Conservation (phyloP, 106 monocot genomes). For the Amphibolis antarctica region DNA sequence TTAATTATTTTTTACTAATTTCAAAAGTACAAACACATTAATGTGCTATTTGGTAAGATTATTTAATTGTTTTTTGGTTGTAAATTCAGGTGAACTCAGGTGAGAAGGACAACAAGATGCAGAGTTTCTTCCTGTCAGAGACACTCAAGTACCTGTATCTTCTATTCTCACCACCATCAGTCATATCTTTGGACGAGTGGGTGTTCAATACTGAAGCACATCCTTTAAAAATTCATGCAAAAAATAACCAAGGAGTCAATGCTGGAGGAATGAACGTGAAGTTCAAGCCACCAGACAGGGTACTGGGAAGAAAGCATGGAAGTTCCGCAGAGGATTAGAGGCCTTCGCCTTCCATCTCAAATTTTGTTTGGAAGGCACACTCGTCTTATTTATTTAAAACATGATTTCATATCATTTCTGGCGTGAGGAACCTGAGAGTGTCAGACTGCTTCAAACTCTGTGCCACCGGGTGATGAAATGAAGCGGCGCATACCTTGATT, state of each 20-base stretch:
- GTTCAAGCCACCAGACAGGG: slow-evolving; percentile 12
- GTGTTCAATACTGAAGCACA: slow-evolving; percentile 99
- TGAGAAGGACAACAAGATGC: slow-evolving; percentile 89
- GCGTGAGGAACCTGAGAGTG: neutral
- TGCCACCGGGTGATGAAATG: neutral
- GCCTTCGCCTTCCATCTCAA: neutral
- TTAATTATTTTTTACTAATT: too few species aligned
- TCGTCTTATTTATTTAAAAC: neutral
- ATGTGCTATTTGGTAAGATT: neutral
- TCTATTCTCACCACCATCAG: slow-evolving; percentile 79
- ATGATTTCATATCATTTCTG: neutral
- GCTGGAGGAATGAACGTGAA: slow-evolving; percentile 6
- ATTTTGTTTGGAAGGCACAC: neutral
- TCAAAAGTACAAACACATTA: too few species aligned
- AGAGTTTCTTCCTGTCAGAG: slow-evolving; percentile 93
- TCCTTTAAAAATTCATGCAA: slow-evolving; percentile 60
- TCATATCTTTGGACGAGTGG: slow-evolving; percentile 95
- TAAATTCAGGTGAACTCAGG: slow-evolving; percentile 61
- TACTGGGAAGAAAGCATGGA: slow-evolving; percentile 34
- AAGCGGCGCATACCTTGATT: neutral
- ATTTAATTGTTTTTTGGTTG: neutral
- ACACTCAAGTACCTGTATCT: slow-evolving; percentile 96
- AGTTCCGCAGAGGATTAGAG: neutral
- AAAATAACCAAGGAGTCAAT: slow-evolving; percentile 12
- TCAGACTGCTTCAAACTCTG: neutral